A percentile compares a stretch with the other conserved stretches of the same genome.
Conservation (phyloP, 2,329 filamentous ascomycete genomes). For the Pseudocercospora ulei region DNA sequence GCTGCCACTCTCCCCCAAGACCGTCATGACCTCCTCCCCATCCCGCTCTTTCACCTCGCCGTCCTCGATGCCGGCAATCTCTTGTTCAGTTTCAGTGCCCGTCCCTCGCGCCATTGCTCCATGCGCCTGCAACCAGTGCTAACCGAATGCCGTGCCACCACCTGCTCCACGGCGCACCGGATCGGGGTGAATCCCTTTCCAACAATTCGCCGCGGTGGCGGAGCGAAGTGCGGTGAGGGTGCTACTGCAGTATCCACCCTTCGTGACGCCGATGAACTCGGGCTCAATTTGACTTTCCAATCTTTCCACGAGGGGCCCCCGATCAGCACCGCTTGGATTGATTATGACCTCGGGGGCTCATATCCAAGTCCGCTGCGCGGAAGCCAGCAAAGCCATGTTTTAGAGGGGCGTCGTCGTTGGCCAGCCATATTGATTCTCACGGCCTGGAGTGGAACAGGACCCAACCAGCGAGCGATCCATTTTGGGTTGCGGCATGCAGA, state of each 20-base stretch:
- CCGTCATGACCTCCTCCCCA: constrained; percentile 1
- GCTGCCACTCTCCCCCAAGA: constrained; percentile 3
- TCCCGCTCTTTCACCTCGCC: background rate
- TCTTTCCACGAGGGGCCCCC: constrained; percentile 2
- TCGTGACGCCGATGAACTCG: constrained; percentile 7
- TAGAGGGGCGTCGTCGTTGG: background rate
- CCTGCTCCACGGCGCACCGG: no score
- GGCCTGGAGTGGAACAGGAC: constrained; percentile 3
- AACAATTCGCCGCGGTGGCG: background rate
- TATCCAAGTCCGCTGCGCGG: constrained; percentile 6
- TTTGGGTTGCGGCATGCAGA: constrained; percentile 7
- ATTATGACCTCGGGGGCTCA: constrained; percentile 1
- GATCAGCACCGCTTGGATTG: constrained; percentile 12
- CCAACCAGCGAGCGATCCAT: constrained; percentile 2
- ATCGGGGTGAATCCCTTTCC: no score
- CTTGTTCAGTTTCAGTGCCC: background rate
- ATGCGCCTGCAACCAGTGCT: constrained; percentile 3
- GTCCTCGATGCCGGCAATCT: constrained; percentile 4
- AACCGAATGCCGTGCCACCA: constrained; percentile 4
- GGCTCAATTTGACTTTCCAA: constrained; percentile 6
- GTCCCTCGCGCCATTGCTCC: constrained; percentile 6
- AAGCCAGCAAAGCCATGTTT: background rate
- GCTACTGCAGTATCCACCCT: constrained; percentile 1
- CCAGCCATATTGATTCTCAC: background rate
- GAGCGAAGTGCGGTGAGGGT: constrained; percentile 2